Base-by-base conservation (phyloP, 208 protist species). In the Leishmania aethiopica region DNA sequence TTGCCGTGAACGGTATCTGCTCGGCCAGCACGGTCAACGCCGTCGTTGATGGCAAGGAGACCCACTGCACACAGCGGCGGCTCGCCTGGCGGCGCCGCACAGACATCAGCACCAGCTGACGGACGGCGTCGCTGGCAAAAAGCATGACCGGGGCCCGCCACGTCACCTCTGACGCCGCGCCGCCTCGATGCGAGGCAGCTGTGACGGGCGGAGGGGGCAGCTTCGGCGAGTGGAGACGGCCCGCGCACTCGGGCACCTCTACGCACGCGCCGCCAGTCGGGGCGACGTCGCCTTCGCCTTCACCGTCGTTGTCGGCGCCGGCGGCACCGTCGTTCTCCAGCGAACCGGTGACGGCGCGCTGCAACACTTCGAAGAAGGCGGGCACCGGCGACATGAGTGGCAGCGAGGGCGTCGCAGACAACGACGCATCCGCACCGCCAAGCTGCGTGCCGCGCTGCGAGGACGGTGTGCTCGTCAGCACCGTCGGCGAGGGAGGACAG, bases 11-110 rank as follows among this genome's bases (percentile, higher is more conserved):
- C 69, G 69, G 69, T 42, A 37, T 32, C 49, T 76, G 72, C n/a
- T 76, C 71, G 11, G 35, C 13, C 19, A 89, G 57, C 53, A 82
- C 47, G 7, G 64, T 15, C 42, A 28, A 62, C 10, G 88, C 78
- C 3, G 78, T 74, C 19, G 62, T 75, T 32, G 83, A 87, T n/a
- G 88, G 88, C n/a, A 84, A 79, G 37, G 82, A 73, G 28, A 82
- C 80, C 88, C 88, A 91, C 55, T 79, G 85, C 42, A 89, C 84
- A 78, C 88, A 91, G 17, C 84, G 79, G 11, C 80, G 72, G n/a
- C 79, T 77, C n/a, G 71, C 7, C 51, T 82, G 78, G 25, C 47
- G 80, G 13, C 72, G 80, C 7, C 80, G 79, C n/a, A 84, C 78
- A 1, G 35, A 35, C 45, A 73, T 49, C 66, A 81, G 28, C 17